Evolutionary conservation across 441 rosid species (phyloP).

Genomic region (Cnidoscolus chayamansa): DNA sequence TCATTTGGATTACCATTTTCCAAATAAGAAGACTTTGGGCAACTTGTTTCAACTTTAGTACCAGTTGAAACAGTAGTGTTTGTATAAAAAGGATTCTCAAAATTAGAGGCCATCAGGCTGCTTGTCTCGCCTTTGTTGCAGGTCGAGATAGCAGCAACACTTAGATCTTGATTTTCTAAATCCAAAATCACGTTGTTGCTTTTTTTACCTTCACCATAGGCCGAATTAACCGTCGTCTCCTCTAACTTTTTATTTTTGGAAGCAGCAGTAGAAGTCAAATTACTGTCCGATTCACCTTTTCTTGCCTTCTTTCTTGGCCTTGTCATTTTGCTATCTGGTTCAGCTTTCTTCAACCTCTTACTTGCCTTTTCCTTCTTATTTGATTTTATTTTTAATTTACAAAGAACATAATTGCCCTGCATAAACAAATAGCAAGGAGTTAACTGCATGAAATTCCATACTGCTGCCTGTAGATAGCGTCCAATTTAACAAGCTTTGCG

Average conservation of each 20-base stretch:
- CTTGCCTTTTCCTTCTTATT: conserved; percentile 3
- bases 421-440: background rate
- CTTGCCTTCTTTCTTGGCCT: conserved; percentile 12
- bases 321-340: conserved; percentile 1
- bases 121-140: conserved; percentile 8
- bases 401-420: conserved; percentile 13
- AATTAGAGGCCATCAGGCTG: conserved; percentile 13
- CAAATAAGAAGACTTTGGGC: background rate
- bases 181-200: background rate
- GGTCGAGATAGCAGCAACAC: background rate
- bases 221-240: background rate
- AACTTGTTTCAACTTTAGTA: background rate
- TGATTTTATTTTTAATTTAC: conserved; percentile 8
- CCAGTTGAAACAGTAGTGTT: background rate
- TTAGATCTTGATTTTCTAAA: background rate
- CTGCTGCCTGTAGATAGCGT: no score
- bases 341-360: conserved; percentile 7
- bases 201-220: background rate
- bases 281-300: conserved; percentile 3
- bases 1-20: background rate
- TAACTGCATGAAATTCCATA: background rate
- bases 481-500: no score
- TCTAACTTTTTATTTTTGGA: background rate
- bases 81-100: background rate
- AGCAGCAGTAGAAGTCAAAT: background rate